Percentiles rank a stretch among this genome's conserved stretches.
These are phyloP conservation scores for Pholiota adiposa DNA, from an alignment of 1,284 basidiomycete species.

Conservation along the genomic window DNA sequence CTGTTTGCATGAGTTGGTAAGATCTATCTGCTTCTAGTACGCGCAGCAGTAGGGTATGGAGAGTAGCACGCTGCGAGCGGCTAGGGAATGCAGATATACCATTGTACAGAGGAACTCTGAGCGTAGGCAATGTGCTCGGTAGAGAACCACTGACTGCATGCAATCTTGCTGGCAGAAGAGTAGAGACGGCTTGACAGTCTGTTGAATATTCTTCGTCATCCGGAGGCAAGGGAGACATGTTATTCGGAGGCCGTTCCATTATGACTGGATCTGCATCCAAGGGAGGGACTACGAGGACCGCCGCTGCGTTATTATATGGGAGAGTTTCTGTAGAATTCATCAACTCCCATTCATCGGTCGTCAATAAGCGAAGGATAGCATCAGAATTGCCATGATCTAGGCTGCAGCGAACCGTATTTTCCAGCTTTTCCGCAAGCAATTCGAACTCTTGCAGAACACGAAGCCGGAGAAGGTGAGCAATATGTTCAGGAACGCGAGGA, in stretches of 20 bases:
- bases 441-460: constrained; percentile 76
- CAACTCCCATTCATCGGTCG: constrained; percentile 57
- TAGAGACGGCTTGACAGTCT: constrained; percentile 38
- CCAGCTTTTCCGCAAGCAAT: constrained; percentile 51
- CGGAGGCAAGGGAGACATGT: constrained; percentile 45
- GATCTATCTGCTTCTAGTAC: constrained; percentile 53
- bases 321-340: constrained; percentile 53
- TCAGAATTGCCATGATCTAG: constrained; percentile 29
- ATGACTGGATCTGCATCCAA: constrained; percentile 58
- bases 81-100: constrained; percentile 64
- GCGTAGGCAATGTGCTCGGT: constrained; percentile 39
- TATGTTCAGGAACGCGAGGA: constrained; percentile 53
- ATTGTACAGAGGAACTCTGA: constrained; percentile 69
- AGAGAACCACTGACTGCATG: constrained; percentile 24
- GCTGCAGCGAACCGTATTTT: constrained; percentile 23
- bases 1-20: constrained; percentile 27
- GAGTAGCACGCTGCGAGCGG: constrained; percentile 56
- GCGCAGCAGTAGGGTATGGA: constrained; percentile 51
- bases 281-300: constrained; percentile 72
- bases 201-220: constrained; percentile 26
- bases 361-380: constrained; percentile 61
- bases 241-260: constrained; percentile 45
- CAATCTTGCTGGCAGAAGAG: constrained; percentile 37
- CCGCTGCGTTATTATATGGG: constrained; percentile 57
- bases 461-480: constrained; percentile 66